Evolutionary conservation across 2,329 filamentous ascomycete species (phyloP).

Genomic region (Fusarium pininemorale): DNA sequence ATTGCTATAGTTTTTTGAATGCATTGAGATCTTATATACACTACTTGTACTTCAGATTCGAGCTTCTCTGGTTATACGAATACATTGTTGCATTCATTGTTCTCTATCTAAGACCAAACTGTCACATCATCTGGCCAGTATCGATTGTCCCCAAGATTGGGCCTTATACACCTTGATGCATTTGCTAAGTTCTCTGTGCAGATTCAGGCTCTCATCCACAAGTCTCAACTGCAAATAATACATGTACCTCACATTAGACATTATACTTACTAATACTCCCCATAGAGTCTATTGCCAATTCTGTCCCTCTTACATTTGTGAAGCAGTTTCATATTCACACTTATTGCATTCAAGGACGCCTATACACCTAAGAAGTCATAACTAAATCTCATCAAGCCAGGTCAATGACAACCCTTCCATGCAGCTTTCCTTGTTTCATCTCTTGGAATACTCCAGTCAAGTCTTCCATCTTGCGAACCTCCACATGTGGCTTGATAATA

Average conservation of each 20-base stretch:
- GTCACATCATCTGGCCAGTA: too few species aligned
- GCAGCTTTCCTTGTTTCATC: not conserved
- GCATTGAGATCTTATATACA: not conserved
- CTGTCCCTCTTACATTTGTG: rapidly evolving
- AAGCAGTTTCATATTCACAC: too few species aligned
- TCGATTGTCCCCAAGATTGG: rapidly evolving
- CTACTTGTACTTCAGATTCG: rapidly evolving
- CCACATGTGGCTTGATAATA: not conserved
- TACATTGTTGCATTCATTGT: rapidly evolving
- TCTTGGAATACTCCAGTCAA: not conserved
- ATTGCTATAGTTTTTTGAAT: rapidly evolving
- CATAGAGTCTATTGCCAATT: rapidly evolving
- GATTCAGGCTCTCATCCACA: rapidly evolving
- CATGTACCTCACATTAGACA: rapidly evolving
- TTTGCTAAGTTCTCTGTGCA: not conserved
- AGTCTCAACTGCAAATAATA: rapidly evolving
- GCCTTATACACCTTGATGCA: not conserved
- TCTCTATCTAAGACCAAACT: too few species aligned
- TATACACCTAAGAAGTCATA: rapidly evolving
- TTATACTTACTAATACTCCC: rapidly evolving
- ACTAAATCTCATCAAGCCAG: rapidly evolving
- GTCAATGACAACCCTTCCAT: not conserved
- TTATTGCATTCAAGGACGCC: too few species aligned
- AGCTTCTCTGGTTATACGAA: rapidly evolving
- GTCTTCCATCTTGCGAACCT: not conserved